A percentile compares a stretch with the other conserved stretches of the same genome.
Conservation (phyloP, 1,139 yeast genomes). For the Kazachstania sp. region DNA sequence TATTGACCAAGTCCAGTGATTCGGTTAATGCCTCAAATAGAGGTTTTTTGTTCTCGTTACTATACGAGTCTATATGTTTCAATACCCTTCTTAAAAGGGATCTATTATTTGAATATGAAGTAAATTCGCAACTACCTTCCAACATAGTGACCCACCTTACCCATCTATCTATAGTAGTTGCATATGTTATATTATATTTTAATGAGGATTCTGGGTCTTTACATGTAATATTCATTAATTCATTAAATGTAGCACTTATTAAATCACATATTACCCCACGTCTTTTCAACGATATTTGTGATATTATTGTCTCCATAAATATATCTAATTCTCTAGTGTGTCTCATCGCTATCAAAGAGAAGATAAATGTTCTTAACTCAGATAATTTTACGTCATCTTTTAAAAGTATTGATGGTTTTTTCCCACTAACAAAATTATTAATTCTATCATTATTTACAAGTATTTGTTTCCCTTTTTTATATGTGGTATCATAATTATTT, state of each 20-base stretch:
- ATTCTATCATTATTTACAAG: slow-evolving; percentile 2
- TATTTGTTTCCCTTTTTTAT: not conserved
- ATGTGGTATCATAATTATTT: not conserved
- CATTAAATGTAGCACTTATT: not conserved
- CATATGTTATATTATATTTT: not conserved
- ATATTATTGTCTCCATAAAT: slow-evolving; percentile 13
- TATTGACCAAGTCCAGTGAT: slow-evolving; percentile 9
- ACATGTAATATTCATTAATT: not conserved
- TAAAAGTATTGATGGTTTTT: not conserved
- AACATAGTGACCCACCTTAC: slow-evolving; percentile 17
- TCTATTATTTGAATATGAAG: slow-evolving; percentile 15
- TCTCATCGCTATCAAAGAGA: slow-evolving; percentile 12
- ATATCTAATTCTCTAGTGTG: slow-evolving; percentile 11
- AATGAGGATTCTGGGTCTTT: not conserved
- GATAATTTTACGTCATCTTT: slow-evolving; percentile 12
- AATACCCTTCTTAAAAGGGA: slow-evolving; percentile 12
- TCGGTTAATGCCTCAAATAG: slow-evolving; percentile 2
- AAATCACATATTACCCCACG: not conserved
- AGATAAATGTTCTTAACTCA: slow-evolving; percentile 18
- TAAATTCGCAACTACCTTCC: slow-evolving; percentile 23
- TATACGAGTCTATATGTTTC: slow-evolving; percentile 8
- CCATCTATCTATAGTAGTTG: slow-evolving; percentile 19
- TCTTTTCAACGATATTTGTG: slow-evolving; percentile 16
- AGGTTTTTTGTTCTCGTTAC: not conserved
- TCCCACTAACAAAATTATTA: not conserved